Percentiles rank a stretch among this genome's conserved stretches.
These are phyloP conservation scores for Haplosporangium gracile DNA, from an alignment of 192 early-diverging fungal genomes.

Conservation along the genomic window DNA sequence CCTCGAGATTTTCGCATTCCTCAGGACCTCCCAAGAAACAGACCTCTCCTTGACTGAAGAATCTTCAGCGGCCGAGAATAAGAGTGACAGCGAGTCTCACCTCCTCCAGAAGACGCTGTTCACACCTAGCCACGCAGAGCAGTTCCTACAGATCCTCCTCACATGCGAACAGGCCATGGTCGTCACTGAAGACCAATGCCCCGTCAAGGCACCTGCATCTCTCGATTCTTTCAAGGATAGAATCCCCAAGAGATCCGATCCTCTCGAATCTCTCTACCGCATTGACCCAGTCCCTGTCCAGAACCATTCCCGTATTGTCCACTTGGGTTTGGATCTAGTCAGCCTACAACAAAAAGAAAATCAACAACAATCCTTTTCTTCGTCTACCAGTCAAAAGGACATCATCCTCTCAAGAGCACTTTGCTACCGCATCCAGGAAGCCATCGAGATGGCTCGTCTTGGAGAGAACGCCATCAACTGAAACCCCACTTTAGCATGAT, in stretches of 20 bases:
- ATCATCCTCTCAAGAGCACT: constrained; percentile 36
- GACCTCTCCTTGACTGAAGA: background rate
- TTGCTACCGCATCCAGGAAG: constrained; percentile 41
- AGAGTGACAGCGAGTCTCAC: too few species aligned
- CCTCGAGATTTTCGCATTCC: constrained; percentile 33
- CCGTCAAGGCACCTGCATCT: constrained; percentile 18
- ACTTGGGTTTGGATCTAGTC: constrained; percentile 19
- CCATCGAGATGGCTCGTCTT: constrained; percentile 33
- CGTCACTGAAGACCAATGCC: constrained; percentile 28
- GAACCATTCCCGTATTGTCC: constrained; percentile 37
- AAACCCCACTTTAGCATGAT: background rate
- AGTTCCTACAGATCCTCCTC: constrained; percentile 20
- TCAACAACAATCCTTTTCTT: background rate
- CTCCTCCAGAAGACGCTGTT: constrained; percentile 4
- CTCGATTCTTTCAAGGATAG: background rate
- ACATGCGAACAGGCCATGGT: constrained; percentile 45
- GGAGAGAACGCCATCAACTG: background rate
- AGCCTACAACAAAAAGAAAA: background rate
- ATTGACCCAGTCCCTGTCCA: constrained; percentile 39
- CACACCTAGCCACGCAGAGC: background rate
- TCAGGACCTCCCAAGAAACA: constrained; percentile 11
- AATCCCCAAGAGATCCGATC: constrained; percentile 34
- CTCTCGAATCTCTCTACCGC: constrained; percentile 30
- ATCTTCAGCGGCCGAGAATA: background rate
- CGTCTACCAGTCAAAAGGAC: constrained; percentile 20